Evolutionary conservation across 768 basidiomycete genomes (phyloP).

Genomic region (Auricularia sp.): DNA sequence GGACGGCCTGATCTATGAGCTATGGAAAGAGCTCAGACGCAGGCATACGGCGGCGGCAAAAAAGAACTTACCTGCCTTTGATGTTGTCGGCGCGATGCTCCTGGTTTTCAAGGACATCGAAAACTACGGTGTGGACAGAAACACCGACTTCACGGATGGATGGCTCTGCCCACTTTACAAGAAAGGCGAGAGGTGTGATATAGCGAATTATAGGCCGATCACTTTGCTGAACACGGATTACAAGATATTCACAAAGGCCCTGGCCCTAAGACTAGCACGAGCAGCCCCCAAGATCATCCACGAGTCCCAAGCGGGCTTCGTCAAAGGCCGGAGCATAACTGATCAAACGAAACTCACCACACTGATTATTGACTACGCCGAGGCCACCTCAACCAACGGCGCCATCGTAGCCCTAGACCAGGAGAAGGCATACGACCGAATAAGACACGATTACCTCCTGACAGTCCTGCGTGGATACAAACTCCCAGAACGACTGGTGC

Average conservation of each 20-base stretch:
- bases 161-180: conserved; percentile 14
- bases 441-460: conserved; percentile 13
- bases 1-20: too few relatives aligned
- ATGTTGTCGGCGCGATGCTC: too few relatives aligned
- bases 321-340: conserved; percentile 8
- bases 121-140: background rate
- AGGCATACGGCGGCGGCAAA: too few relatives aligned
- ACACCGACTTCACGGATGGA: conserved; percentile 9
- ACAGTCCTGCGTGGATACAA: background rate
- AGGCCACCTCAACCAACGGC: conserved; percentile 10
- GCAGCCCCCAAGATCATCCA: background rate
- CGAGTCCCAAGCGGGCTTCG: conserved; percentile 13
- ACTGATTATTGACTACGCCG: conserved; percentile 7
- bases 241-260: conserved; percentile 12
- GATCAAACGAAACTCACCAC: conserved; percentile 9
- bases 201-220: conserved; percentile 14
- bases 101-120: background rate
- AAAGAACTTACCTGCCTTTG: too few relatives aligned
- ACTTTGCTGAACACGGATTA: conserved; percentile 15
- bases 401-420: conserved; percentile 9
- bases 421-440: conserved; percentile 15
- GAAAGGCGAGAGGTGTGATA: conserved; percentile 6
- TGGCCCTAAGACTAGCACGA: conserved; percentile 3
- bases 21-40: too few relatives aligned
- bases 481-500: conserved; percentile 11